Evolutionary conservation across 768 basidiomycete species (phyloP), one percentile per base, ranked within the genome.

Genomic region (Jaapia argillacea): DNA sequence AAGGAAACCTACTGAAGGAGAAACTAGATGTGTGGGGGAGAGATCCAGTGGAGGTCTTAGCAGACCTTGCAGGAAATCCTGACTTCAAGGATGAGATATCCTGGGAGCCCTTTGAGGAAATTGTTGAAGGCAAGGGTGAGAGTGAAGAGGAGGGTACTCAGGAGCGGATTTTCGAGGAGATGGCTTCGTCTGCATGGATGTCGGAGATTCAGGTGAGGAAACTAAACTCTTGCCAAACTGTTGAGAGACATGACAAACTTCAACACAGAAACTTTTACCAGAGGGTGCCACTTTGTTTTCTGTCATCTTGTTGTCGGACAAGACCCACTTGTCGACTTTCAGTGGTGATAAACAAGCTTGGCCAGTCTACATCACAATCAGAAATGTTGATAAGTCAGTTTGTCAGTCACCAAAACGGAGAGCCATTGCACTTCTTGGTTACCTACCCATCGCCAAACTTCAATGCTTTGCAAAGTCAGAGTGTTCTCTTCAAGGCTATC

Each of bases 361-460:
- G 39, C 54, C 57, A 7, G 53, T 60, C 14, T 60, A 60, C 33
- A 25, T 60, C 1, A 51, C 54, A 0, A 49, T 58, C 20, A 51
- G 51, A 2, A 57, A 60, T 33, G 51, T 60, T 7, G 21, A 24
- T 4, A 57, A 57, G 39, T 24, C 36, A 12, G 41, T 51, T 39
- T 42, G 41, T n/a, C 21, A 45, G 2, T 10, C 52, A 38, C 28
- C 43, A 0, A 46, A 42, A 3, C 28, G 37, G 22, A 37, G 33
- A 4, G 58, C 50, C 2, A 48, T 33, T 12, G 24, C 54, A 10
- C 44, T 55, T 0, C 6, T 58, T 22, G 54, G 45, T 16, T 54
- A 54, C 27, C 39, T 58, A 4, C 54, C 57, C 2, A 54, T 58
- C 2, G 26, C 51, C 21, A 61, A 62, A 35, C 52, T 63, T 4